These are phyloP conservation scores for Lecanosticta acicola DNA, from an alignment of 2,329 filamentous ascomycete genomes.

Conservation along the genomic window DNA sequence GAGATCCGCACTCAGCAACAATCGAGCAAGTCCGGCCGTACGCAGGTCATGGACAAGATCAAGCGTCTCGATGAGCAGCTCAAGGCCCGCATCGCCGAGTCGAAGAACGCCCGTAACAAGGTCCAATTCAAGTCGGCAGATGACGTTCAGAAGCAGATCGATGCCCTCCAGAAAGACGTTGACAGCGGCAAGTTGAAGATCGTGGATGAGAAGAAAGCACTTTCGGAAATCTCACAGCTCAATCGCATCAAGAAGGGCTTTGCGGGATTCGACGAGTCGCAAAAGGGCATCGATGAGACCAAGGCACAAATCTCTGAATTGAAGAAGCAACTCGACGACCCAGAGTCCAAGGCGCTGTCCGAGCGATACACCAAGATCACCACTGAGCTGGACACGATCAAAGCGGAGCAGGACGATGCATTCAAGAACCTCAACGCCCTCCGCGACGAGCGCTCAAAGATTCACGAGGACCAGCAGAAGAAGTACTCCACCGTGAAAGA, in stretches of 20 bases:
- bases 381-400: conserved; percentile 82
- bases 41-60: conserved; percentile 77
- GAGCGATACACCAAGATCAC: conserved; percentile 82
- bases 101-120: conserved; percentile 77
- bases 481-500: conserved; percentile 78
- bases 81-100: conserved; percentile 76
- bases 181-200: conserved; percentile 88
- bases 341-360: conserved; percentile 79
- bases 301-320: conserved; percentile 84
- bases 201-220: conserved; percentile 93
- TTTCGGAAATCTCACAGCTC: conserved; percentile 73
- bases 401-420: conserved; percentile 83
- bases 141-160: conserved; percentile 80
- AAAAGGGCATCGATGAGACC: conserved; percentile 84
- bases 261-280: conserved; percentile 67
- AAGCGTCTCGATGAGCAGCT: conserved; percentile 86
- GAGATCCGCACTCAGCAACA: conserved; percentile 83
- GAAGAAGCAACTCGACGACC: conserved; percentile 83
- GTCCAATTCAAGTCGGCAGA: conserved; percentile 81
- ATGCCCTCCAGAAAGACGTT: conserved; percentile 74
- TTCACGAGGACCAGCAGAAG: conserved; percentile 78
- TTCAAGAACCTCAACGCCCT: conserved; percentile 83
- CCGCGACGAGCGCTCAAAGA: conserved; percentile 76
- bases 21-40: conserved; percentile 76
- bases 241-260: conserved; percentile 91